A percentile compares a stretch with the other conserved stretches of the same genome.
Evolutionary conservation across 768 basidiomycete genomes (phyloP).

Genomic region (Mycena vitilis): DNA sequence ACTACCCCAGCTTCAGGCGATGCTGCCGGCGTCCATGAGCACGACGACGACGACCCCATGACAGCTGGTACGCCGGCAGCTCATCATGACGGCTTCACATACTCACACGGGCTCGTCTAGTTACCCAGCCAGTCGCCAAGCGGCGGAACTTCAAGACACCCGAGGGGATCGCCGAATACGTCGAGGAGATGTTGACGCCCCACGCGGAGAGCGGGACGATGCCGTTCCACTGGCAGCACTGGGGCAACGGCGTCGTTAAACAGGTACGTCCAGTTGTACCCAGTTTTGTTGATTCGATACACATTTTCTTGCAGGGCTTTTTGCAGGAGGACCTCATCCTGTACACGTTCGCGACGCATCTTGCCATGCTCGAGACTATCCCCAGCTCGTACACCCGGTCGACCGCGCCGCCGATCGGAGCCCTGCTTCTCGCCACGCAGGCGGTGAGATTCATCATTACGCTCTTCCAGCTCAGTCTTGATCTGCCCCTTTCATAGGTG

Average conservation of each 20-base stretch:
- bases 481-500: no score
- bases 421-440: no score
- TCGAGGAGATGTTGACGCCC: neutral
- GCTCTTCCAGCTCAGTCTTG: no score
- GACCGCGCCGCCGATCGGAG: no score
- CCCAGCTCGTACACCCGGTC: neutral
- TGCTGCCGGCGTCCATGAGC: no score
- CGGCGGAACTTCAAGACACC: constrained; percentile 4
- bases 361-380: neutral
- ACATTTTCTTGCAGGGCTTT: constrained; percentile 1
- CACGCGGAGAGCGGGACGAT: neutral
- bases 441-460: no score
- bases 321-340: neutral
- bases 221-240: constrained; percentile 4
- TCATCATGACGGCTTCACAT: no score
- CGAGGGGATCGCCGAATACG: neutral
- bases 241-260: constrained; percentile 4
- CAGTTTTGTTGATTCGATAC: neutral
- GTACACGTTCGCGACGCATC: neutral
- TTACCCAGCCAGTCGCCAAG: neutral
- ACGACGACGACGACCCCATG: no score
- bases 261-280: neutral
- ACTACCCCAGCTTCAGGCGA: no score
- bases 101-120: no score
- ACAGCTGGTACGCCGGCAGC: no score